These are phyloP conservation scores for Colletotrichum sp. DNA, from an alignment of 2,329 filamentous ascomycete genomes.

Conservation along the genomic window DNA sequence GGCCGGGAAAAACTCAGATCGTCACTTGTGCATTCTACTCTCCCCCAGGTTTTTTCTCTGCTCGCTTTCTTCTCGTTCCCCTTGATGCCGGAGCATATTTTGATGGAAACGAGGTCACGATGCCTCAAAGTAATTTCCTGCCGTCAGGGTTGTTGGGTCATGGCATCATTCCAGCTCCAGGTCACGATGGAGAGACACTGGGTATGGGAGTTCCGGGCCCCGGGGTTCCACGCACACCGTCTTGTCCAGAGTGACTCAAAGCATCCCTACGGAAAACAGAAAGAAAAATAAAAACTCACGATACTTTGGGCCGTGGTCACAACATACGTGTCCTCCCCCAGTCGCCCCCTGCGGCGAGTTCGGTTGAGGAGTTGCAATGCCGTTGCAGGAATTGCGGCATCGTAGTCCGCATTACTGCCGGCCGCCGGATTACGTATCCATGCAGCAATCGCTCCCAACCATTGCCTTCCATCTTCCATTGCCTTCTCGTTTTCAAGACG, in stretches of 20 bases:
- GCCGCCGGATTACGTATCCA: background rate
- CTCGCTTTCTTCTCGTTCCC: background rate
- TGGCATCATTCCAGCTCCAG: constrained; percentile 12
- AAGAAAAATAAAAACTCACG: background rate
- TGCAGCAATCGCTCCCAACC: background rate
- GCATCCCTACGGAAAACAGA: background rate
- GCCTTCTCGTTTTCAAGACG: background rate
- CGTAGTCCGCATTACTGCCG: background rate
- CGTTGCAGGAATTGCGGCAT: constrained; percentile 13
- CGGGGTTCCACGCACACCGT: background rate
- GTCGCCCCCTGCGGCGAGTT: background rate
- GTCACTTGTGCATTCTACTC: constrained; percentile 4
- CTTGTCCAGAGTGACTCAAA: background rate
- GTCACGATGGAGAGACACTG: constrained; percentile 8
- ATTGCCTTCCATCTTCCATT: background rate
- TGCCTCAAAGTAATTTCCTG: constrained; percentile 1
- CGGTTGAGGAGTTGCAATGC: background rate
- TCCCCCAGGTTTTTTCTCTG: background rate
- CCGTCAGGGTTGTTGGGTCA: background rate
- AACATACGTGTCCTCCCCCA: background rate
- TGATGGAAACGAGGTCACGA: constrained; percentile 8
- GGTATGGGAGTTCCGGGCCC: background rate
- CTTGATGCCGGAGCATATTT: background rate
- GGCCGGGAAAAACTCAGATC: constrained; percentile 10
- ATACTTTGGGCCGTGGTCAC: background rate